A percentile compares a stretch with the other conserved stretches of the same genome.
These are phyloP conservation scores for Chlorella vulgaris DNA, from an alignment of 139 green algal species.

Conservation along the genomic window DNA sequence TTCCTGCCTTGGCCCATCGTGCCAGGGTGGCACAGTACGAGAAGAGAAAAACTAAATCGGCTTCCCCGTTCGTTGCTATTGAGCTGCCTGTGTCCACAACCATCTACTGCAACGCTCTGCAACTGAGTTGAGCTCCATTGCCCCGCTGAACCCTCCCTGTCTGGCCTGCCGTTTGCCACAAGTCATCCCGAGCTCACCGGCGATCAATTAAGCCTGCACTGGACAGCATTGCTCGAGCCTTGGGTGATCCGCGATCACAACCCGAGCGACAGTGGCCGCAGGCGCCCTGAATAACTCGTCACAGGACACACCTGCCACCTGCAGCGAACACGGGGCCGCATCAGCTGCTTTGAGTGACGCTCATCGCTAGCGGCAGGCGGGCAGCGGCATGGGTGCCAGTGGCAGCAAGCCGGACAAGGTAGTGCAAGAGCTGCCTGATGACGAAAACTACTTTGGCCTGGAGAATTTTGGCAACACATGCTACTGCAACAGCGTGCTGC, in stretches of 20 bases:
- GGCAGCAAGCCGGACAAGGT: conserved; percentile 53
- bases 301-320: neutral
- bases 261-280: too few relatives aligned
- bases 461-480: conserved; percentile 99
- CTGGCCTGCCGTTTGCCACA: too few relatives aligned
- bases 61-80: too few relatives aligned
- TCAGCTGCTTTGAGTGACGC: neutral
- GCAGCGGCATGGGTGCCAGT: conserved; percentile 42
- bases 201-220: neutral
- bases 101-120: too few relatives aligned
- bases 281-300: too few relatives aligned
- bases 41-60: too few relatives aligned
- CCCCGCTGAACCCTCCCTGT: too few relatives aligned
- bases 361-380: neutral
- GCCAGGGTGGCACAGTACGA: too few relatives aligned
- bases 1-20: too few relatives aligned
- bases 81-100: too few relatives aligned
- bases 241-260: neutral
- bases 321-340: neutral
- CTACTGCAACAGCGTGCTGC: conserved; percentile 97
- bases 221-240: neutral
- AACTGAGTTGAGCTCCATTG: too few relatives aligned
- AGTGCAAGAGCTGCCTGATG: conserved; percentile 69
- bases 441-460: conserved; percentile 93
- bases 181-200: neutral